Percentiles rank a stretch among this genome's conserved stretches.
Conservation (phyloP, 257 asterid species). For the Leonotis leonurus region DNA sequence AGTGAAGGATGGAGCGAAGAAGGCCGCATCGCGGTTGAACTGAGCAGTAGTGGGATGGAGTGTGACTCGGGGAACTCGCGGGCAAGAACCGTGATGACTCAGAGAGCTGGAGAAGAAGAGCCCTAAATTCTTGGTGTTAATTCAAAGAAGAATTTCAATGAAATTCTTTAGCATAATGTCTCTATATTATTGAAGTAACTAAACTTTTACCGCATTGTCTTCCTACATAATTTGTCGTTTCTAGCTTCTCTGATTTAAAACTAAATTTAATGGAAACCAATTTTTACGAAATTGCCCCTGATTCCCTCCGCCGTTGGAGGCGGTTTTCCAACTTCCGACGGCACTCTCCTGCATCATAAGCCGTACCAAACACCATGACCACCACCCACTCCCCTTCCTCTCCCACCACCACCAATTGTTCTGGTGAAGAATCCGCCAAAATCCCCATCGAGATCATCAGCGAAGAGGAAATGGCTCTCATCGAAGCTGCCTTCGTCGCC, state of each 20-base stretch:
- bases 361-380: constrained; percentile 37
- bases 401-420: not conserved
- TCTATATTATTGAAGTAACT: not conserved
- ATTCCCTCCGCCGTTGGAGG: constrained; percentile 18
- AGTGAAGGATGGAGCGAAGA: constrained; percentile 17
- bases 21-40: constrained; percentile 23
- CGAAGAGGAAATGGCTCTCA: constrained; percentile 76
- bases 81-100: not conserved
- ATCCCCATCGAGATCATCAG: constrained; percentile 61
- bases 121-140: constrained; percentile 22
- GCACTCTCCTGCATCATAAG: constrained; percentile 8
- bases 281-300: not conserved
- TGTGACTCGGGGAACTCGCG: constrained; percentile 1
- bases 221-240: not conserved
- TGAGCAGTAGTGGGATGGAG: constrained; percentile 2
- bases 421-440: not conserved
- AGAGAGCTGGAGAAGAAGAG: constrained; percentile 9
- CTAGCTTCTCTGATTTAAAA: not conserved
- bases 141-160: too few relatives aligned
- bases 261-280: not conserved
- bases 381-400: constrained; percentile 23
- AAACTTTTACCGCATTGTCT: not conserved
- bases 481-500: constrained; percentile 66
- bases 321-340: constrained; percentile 21
- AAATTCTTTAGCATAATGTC: too few relatives aligned